Base-by-base conservation (phyloP, 2,329 filamentous ascomycete species). In the Reticulascus tulasneorum region DNA sequence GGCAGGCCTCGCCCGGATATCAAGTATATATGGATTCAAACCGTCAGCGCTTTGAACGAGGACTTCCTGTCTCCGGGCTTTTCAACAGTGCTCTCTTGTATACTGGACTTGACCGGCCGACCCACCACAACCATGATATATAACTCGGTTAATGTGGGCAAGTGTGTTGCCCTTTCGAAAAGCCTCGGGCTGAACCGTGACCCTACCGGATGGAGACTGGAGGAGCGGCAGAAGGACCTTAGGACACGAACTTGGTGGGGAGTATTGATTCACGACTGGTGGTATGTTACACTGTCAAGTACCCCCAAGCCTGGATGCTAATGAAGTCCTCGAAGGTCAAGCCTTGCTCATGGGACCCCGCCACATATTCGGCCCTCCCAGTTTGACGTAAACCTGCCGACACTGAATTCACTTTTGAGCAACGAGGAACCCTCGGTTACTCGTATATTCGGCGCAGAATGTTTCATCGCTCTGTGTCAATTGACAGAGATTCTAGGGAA, bases 111-210 rank as follows among this genome's bases (percentile, higher is more conserved):
- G n/a, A n/a, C 18, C 10, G 35, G 35, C 12, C 28, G 35, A 5
- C 35, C 35, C 5, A 38, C 24, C 18, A 32, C 35, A 18, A 32
- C 35, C 9, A 33, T 38, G 17, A 26, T 21, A 7, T 38, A 38
- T 13, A 38, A 38, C 13, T 15, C 35, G 9, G 24, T 38, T 29
- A 38, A 38, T 17, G 23, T 38, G 16, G 35, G 35, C 21, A 38
- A 21, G 10, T 15, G n/a, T 13, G 29, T 33, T 18, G 35, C 35
- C 12, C 29, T 38, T 12, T 15, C 35, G 7, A 15, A 38, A 23
- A 38, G 35, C 19, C 29, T 38, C 16, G 35, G 35, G 8, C 18
- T 38, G 15, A 38, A 38, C 28, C 35, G 35, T 6, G 23, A 38
- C 20, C 35, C 35, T 10, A 16, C 18, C 5, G 24, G 33, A 11